Evolutionary conservation across 257 asterid genomes (phyloP), one percentile per base, ranked within the genome.

Genomic region (Nicotiana tomentosiformis): DNA sequence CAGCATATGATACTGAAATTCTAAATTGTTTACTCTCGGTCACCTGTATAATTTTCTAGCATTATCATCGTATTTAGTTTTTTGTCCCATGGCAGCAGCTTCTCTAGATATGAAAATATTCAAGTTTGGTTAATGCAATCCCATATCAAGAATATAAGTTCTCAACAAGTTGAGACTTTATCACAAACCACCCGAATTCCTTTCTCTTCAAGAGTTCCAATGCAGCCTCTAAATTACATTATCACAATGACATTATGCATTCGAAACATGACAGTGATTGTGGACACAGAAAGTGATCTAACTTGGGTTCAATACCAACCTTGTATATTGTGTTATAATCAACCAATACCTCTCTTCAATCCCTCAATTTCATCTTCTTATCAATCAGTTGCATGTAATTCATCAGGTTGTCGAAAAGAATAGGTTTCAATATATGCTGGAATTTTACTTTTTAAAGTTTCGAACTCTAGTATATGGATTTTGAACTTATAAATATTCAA

Each of bases 251-350:
- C 91, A 23, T 51, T 95, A 82, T 98, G 97, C 30, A 84, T 86
- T 67, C 87, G 89, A 66, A 91, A 91, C 81, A 32, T 88, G 84
- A 93, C 97, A 1, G 89, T 93, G 18, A 93, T 95, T 7, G 93
- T 95, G 1, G 99, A 95, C 86, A 95, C 97, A 0, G 97, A 98
- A 43, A 92, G 97, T 72, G 98, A 95, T 72, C 88, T 95, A 15
- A 92, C 97, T 17, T 95, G 98, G 99, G 92, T 93, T 30, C 99
- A 95, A 74, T 95, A 97, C 83, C 96, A 91, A 77, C 99, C 98
- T 58, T 95, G 97, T 69, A 89, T 84, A 58, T 61, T 85, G 14
- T 93, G 99, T 81, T 91, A 95, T 84, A 83, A 86, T 37, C 98
- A 93, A 72, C 92, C 94, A 5, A 97, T 92, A 65, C 94, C 99